These are phyloP conservation scores for Eutypa lata DNA, from an alignment of 2,329 filamentous ascomycete species.

Conservation along the genomic window DNA sequence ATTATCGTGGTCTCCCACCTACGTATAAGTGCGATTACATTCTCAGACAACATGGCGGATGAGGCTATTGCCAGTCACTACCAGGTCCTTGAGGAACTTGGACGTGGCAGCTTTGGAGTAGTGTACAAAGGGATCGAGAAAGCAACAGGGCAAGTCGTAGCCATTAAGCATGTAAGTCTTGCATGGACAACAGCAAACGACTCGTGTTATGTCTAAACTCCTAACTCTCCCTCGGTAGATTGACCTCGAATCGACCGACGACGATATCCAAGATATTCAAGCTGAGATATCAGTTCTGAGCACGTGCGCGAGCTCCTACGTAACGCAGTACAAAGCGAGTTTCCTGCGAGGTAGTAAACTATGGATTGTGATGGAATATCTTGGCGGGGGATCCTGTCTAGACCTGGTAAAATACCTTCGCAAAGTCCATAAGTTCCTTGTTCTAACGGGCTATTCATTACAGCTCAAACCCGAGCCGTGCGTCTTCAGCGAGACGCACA, in stretches of 20 bases:
- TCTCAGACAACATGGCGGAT: slow-evolving; percentile 46
- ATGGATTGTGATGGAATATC: slow-evolving; percentile 99
- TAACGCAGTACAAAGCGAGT: slow-evolving; percentile 94
- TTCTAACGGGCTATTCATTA: slow-evolving; percentile 27
- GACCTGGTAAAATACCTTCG: slow-evolving; percentile 65
- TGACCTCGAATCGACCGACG: slow-evolving; percentile 96
- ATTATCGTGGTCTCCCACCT: neutral
- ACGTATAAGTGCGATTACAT: slow-evolving; percentile 9
- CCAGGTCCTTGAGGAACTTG: slow-evolving; percentile 93
- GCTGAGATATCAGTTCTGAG: slow-evolving; percentile 94
- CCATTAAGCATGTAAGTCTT: slow-evolving; percentile 84
- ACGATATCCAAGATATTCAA: slow-evolving; percentile 97
- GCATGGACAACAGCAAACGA: neutral
- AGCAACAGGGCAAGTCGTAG: slow-evolving; percentile 85
- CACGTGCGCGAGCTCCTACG: slow-evolving; percentile 89
- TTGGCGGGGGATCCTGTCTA: slow-evolving; percentile 91
- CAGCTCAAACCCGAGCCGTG: slow-evolving; percentile 76
- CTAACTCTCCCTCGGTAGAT: slow-evolving; percentile 58
- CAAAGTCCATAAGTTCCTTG: neutral
- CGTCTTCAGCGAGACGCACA: slow-evolving; percentile 82
- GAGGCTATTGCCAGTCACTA: slow-evolving; percentile 79
- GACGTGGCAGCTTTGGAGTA: slow-evolving; percentile 91
- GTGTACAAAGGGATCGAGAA: slow-evolving; percentile 97
- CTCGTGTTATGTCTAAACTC: neutral
- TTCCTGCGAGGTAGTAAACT: slow-evolving; percentile 95